Conservation (phyloP, 495 filamentous ascomycete species). For the Hypoxylon cercidicola region DNA sequence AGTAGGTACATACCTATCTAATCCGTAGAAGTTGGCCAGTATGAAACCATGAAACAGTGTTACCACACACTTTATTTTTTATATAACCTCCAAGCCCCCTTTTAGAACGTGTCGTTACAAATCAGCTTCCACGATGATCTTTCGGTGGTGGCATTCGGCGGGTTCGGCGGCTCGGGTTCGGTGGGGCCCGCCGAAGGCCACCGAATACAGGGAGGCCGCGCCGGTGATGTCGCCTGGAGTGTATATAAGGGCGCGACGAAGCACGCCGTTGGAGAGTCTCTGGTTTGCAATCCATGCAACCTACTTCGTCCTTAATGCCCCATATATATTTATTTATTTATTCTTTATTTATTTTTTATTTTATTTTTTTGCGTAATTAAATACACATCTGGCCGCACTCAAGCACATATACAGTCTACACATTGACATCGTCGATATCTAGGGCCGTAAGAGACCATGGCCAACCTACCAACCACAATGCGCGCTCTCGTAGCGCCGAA, state of each 20-base stretch:
- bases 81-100: too few relatives aligned
- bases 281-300: not conserved
- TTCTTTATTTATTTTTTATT: too few relatives aligned
- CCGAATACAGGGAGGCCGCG: conserved; percentile 2
- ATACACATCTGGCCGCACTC: not conserved
- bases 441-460: conserved; percentile 5
- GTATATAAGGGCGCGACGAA: not conserved
- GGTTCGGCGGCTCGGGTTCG: conserved; percentile 10
- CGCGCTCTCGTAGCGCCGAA: conserved; percentile 56
- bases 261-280: too few relatives aligned
- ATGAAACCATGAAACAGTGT: too few relatives aligned
- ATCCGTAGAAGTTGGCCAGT: too few relatives aligned
- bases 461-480: conserved; percentile 53
- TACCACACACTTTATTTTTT: too few relatives aligned
- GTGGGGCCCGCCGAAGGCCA: conserved; percentile 32
- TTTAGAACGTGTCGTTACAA: conserved; percentile 3
- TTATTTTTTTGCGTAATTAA: too few relatives aligned
- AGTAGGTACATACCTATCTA: not conserved
- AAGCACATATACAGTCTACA: not conserved
- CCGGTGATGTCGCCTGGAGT: not conserved
- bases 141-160: conserved; percentile 31
- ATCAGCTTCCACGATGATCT: not conserved
- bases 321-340: too few relatives aligned
- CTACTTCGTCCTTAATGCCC: too few relatives aligned
- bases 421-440: too few relatives aligned